Percentiles rank a stretch among this genome's conserved stretches.
Evolutionary conservation across 2,329 filamentous ascomycete genomes (phyloP).

Genomic region (Apiospora sp.): DNA sequence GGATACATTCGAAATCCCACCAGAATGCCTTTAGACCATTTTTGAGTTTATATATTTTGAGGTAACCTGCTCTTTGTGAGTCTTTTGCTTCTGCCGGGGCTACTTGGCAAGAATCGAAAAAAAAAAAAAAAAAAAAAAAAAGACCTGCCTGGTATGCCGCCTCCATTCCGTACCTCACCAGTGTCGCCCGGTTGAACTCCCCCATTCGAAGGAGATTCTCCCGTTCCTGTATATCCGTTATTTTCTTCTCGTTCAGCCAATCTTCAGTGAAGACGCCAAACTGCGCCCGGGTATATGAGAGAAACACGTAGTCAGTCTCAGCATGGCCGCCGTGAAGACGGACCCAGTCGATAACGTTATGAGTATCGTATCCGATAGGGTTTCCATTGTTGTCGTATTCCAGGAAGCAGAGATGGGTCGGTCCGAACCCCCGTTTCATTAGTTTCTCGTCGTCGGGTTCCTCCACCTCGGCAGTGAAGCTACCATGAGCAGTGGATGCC

Average conservation of each 20-base stretch:
- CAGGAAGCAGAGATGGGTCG: conserved; percentile 38
- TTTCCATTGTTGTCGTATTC: conserved; percentile 29
- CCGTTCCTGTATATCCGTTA: conserved; percentile 30
- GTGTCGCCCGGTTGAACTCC: conserved; percentile 34
- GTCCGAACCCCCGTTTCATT: conserved; percentile 27
- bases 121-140: too few species aligned
- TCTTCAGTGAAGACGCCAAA: conserved; percentile 41
- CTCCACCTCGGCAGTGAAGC: background rate
- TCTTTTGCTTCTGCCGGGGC: too few species aligned
- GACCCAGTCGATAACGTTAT: conserved; percentile 37
- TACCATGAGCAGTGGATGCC: background rate
- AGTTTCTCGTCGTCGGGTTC: conserved; percentile 28
- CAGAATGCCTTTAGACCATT: conserved; percentile 52
- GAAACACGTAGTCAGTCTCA: conserved; percentile 47
- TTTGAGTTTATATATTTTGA: too few species aligned
- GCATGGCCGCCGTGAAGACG: conserved; percentile 33
- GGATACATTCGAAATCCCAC: conserved; percentile 52
- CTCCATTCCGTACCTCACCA: conserved; percentile 47
- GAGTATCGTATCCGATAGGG: conserved; percentile 30
- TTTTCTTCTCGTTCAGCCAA: conserved; percentile 25
- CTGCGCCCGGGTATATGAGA: conserved; percentile 51
- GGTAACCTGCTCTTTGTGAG: too few species aligned
- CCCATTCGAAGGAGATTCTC: conserved; percentile 31
- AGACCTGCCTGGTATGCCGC: conserved; percentile 47
- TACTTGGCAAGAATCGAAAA: too few species aligned